Evolutionary conservation across 768 basidiomycete species (phyloP), one percentile per base, ranked within the genome.

Genomic region (Lactarius indigo): DNA sequence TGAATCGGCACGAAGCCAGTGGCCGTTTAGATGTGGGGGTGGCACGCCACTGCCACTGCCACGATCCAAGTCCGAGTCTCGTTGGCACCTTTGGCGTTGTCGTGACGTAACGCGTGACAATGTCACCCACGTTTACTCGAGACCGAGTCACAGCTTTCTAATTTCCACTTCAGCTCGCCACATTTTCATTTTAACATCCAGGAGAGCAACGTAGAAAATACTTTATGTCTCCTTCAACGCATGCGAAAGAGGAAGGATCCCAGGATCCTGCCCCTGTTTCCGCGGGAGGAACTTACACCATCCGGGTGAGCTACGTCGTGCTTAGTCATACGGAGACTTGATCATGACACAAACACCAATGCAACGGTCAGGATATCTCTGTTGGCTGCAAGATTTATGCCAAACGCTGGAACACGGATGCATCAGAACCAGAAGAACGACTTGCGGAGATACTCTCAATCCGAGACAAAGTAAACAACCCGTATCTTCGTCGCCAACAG

Each of bases 381-480:
- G 91, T 95, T 73, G 97, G 97, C 64, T 98, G 96, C 82, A 98
- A 98, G 80, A 85, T 99, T 75, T 95, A 89, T 79, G 92, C 96
- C 71, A 86, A 85, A 52, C 89, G 96, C 70, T 88, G 90, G 67
- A 85, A 84, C 52, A 78, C 87, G 56, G 87, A 89, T 72, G 92
- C 90, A 3, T 69, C 65, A 55, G 81, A 87, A 71, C 78, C 81
- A 56, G 96, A 98, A 78, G 93, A 97, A 74, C 90, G 96, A 57
- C 86, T 95, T 61, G 97, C 96, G 17, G 97, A 99, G 80, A 90
- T 99, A 71, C 83, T 99, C 33, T 96, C 94, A 64, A 94, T 96
- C 63, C 90, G 97, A 57, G 93, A 96, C 75, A 91, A 90, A 77
- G 88, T 89, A 44, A 79, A 82, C 63, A 88, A 86, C 70, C 74